These are phyloP conservation scores for Chlamydomonas applanata DNA, from an alignment of 139 green algal species.

Conservation along the genomic window DNA sequence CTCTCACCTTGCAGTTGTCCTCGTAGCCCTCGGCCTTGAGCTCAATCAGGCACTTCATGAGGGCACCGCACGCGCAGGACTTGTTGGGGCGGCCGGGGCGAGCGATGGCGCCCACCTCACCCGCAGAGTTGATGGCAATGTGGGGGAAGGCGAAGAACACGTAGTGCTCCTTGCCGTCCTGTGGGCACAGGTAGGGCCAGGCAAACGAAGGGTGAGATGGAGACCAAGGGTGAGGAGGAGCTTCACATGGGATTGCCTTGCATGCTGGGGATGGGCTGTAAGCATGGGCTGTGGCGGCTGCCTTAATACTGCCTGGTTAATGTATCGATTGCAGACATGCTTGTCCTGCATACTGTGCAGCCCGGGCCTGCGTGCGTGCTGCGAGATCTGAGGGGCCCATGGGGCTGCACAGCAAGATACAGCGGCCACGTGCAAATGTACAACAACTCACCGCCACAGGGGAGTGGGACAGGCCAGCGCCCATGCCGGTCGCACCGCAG, in stretches of 20 bases:
- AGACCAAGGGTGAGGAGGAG: not conserved
- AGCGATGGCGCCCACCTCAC: slow-evolving; percentile 68
- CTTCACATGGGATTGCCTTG: not conserved
- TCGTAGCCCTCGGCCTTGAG: slow-evolving; percentile 47
- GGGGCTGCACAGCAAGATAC: too few species aligned
- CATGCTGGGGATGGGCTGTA: too few species aligned
- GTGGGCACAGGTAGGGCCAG: not conserved
- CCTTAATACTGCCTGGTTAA: too few species aligned
- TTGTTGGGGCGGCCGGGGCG: slow-evolving; percentile 56
- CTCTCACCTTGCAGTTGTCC: slow-evolving; percentile 40
- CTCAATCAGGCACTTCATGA: slow-evolving; percentile 53
- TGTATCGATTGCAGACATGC: too few species aligned
- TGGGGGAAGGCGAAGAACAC: slow-evolving; percentile 93
- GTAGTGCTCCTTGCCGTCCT: slow-evolving; percentile 76
- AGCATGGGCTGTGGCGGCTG: too few species aligned
- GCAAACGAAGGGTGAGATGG: not conserved
- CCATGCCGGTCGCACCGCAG: slow-evolving; percentile 74
- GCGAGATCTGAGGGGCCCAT: too few species aligned
- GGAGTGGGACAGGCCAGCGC: slow-evolving; percentile 51
- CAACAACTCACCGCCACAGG: slow-evolving; percentile 34
- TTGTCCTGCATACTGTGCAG: too few species aligned
- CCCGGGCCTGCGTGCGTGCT: too few species aligned
- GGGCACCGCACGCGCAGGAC: slow-evolving; percentile 79
- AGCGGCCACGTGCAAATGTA: too few species aligned
- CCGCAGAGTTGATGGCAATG: slow-evolving; percentile 76